A percentile compares a stretch with the other conserved stretches of the same genome.
These are phyloP conservation scores for Maudiozyma pseudohumilis DNA, from an alignment of 805 yeast species.

Conservation along the genomic window DNA sequence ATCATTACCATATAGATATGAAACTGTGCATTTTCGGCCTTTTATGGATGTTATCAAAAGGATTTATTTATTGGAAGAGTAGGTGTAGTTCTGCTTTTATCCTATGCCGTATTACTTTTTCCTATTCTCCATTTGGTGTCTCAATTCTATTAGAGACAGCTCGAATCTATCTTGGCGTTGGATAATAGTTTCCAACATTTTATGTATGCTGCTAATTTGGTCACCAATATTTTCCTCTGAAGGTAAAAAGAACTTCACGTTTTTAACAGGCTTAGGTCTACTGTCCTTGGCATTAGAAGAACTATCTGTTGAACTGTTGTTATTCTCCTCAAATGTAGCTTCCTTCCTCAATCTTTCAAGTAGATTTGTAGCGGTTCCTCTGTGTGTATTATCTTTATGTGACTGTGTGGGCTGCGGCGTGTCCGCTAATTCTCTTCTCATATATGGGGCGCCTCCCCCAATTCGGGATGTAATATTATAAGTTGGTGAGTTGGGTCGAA, in stretches of 20 bases:
- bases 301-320: too few species aligned
- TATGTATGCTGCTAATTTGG: conserved; percentile 8
- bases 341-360: conserved; percentile 10
- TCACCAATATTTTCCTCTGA: conserved; percentile 6
- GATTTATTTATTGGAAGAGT: too few species aligned
- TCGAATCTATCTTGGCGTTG: conserved; percentile 13
- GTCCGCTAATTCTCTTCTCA: not conserved
- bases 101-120: too few species aligned
- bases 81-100: too few species aligned
- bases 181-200: conserved; percentile 7
- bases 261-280: conserved; percentile 8
- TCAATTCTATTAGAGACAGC: not conserved
- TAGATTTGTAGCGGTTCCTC: conserved; percentile 10
- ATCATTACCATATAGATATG: too few species aligned
- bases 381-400: not conserved
- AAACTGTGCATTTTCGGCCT: too few species aligned
- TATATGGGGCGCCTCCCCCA: not conserved
- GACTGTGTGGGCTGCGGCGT: not conserved
- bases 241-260: conserved; percentile 26
- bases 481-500: conserved; percentile 15
- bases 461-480: too few species aligned
- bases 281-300: conserved; percentile 2
- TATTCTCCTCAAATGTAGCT: too few species aligned
- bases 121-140: not conserved
- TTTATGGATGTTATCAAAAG: too few species aligned